Evolutionary conservation across 78 protist genomes (phyloP), one percentile per base, ranked within the genome.

Genomic region (Guillardia theta): DNA sequence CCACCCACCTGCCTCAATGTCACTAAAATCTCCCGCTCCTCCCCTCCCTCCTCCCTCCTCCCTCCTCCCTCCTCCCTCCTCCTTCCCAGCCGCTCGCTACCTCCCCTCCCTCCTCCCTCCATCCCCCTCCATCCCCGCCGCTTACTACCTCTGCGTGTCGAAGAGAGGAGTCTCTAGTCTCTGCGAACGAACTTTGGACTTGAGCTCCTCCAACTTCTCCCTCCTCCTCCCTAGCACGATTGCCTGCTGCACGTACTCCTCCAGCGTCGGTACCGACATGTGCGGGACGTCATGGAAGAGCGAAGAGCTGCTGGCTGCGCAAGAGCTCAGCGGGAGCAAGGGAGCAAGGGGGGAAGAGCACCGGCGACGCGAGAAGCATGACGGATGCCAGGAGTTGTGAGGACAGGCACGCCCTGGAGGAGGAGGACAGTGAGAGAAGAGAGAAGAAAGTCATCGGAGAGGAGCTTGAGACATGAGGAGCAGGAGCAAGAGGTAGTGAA

Each of bases 101-200:
- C n/a, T n/a, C n/a, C n/a, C n/a, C n/a, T n/a, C n/a, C n/a, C n/a
- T n/a, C n/a, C n/a, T n/a, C n/a, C n/a, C n/a, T n/a, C n/a, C n/a
- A n/a, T n/a, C n/a, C n/a, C n/a, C n/a, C n/a, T n/a, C n/a, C n/a
- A n/a, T n/a, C n/a, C n/a, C n/a, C n/a, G n/a, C n/a, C n/a, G n/a
- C n/a, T n/a, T n/a, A n/a, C n/a, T n/a, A n/a, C n/a, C n/a, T n/a
- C 48, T 78, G 90, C 1, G 90, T 78, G 90, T 78, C 90, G 90
- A 78, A 78, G 24, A 78, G 90, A 1, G 90, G 90, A 36, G 41
- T 43, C 53, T 78, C 90, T n/a, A 78, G 43, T 6, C 90, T 18
- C 48, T 78, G 90, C 50, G 1, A 45, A 2, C 44, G 90, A 45
- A 37, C 24, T 50, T 6, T 1, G 39, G 70, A 24, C 70, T 58